These are phyloP conservation scores for Linderina pennispora DNA, from an alignment of 192 early-diverging fungal species.

Conservation along the genomic window DNA sequence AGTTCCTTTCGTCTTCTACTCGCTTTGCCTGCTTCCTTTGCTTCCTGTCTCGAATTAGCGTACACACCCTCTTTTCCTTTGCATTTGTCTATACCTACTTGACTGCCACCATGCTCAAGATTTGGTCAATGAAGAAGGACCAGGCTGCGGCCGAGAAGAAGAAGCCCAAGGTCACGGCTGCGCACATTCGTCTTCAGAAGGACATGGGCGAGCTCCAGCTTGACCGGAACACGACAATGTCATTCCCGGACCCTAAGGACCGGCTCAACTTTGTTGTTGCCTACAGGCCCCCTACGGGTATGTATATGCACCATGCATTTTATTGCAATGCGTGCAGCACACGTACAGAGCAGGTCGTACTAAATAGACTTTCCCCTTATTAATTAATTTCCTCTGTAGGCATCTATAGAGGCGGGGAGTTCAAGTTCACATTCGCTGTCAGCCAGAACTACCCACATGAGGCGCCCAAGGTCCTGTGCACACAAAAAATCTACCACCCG, in stretches of 20 bases:
- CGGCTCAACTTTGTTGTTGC: constrained; percentile 76
- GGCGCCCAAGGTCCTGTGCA: constrained; percentile 86
- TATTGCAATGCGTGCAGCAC: too few species aligned
- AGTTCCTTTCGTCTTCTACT: too few species aligned
- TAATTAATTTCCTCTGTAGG: too few species aligned
- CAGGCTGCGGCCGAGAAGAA: constrained; percentile 64
- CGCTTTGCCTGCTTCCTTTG: too few species aligned
- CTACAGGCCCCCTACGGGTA: constrained; percentile 83
- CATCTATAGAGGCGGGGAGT: constrained; percentile 76
- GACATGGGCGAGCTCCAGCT: constrained; percentile 87
- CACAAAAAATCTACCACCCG: constrained; percentile 93
- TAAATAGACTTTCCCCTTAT: too few species aligned
- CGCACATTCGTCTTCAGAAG: constrained; percentile 91
- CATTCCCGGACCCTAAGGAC: constrained; percentile 71
- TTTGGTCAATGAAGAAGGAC: constrained; percentile 84
- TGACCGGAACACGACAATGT: constrained; percentile 56
- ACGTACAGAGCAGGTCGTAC: too few species aligned
- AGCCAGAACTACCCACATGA: constrained; percentile 91
- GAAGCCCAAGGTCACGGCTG: constrained; percentile 77
- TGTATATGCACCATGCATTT: too few species aligned
- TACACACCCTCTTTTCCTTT: constrained; percentile 1
- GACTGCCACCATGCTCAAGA: constrained; percentile 72
- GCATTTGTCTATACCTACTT: neutral
- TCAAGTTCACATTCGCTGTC: constrained; percentile 77
- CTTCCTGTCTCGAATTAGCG: neutral